These are phyloP conservation scores for Lipomyces chichibuensis DNA, from an alignment of 805 yeast species.

Conservation along the genomic window DNA sequence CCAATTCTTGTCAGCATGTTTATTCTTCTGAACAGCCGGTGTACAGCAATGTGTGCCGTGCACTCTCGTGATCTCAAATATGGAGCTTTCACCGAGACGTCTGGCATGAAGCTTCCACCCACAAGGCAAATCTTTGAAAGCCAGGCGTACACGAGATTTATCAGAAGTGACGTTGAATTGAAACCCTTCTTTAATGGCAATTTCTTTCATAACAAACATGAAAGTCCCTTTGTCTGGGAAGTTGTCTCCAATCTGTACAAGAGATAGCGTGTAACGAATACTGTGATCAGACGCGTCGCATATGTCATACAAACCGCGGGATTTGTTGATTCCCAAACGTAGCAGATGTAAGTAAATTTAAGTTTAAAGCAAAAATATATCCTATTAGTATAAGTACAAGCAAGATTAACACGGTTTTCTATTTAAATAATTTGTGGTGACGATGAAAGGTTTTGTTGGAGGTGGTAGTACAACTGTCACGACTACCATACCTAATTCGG, in stretches of 20 bases:
- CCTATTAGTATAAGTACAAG: no score
- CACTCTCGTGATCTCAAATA: slow-evolving; percentile 6
- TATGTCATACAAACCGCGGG: no score
- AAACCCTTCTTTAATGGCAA: neutral
- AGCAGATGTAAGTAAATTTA: no score
- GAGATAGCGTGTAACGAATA: no score
- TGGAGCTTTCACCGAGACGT: slow-evolving; percentile 1
- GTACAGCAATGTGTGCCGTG: slow-evolving; percentile 3
- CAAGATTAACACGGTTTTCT: no score
- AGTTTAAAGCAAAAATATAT: no score
- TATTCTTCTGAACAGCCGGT: neutral
- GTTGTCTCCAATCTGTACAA: slow-evolving; percentile 4
- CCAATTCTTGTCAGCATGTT: neutral
- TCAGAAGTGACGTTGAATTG: neutral
- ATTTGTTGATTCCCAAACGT: no score
- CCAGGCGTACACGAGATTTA: neutral
- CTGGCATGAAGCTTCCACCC: slow-evolving; percentile 1
- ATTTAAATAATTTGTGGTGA: no score
- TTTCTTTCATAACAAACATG: neutral
- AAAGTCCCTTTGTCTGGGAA: slow-evolving; percentile 1
- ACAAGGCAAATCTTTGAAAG: slow-evolving; percentile 1
- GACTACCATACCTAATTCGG: no score
- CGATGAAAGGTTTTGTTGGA: no score
- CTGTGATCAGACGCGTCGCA: no score
- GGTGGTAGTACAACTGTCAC: no score